Base-by-base conservation (phyloP, 345 rosid species). In the Raphanus sativus region DNA sequence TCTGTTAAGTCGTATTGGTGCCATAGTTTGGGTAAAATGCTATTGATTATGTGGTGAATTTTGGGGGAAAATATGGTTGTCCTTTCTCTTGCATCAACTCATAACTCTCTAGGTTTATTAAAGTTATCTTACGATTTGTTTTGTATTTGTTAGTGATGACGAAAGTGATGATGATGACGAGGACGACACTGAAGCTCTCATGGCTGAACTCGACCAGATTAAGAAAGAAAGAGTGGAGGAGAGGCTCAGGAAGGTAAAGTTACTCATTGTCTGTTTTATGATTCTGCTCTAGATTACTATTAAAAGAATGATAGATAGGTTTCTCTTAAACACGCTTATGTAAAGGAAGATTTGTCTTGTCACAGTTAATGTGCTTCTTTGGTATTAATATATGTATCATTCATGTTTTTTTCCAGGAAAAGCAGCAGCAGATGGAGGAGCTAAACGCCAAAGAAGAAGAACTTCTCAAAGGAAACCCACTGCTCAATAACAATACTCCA, bases 211-310 rank as follows among this genome's bases (percentile, higher is more conserved):
- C n/a, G 97, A 92, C 69, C 86, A 86, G 74, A 92, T 94, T 73
- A 94, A 89, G 89, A 94, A 92, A 84, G 97, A 94, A 86, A 89
- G 94, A 76, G 89, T 88, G 59, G 97, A 94, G 83, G 98, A 94
- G 87, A 88, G 88, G 84, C 86, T 87, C 32, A 88, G 92, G 28
- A 87, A 83, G 93, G 97, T 90, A 82, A 83, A 65, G 40, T 36
- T 67, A 38, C 29, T 69, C 40, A 21, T 70, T 70, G 16, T 73
- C 60, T 30, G n/a, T 21, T 2, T 25, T 38, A 4, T 28, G 52
- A 34, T 63, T 77, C 56, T 73, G 38, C 73, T 66, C 34, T n/a
- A 45, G 56, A 42, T 77, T 38, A 42, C 62, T 77, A 56, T 3
- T n/a, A n/a, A 24, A 26, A 50, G 21, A 17, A 70, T 33, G 9